phyloP scores from a whole-genome alignment of 202 grass and related monocot genomes.

The Musa balbisiana region DNA sequence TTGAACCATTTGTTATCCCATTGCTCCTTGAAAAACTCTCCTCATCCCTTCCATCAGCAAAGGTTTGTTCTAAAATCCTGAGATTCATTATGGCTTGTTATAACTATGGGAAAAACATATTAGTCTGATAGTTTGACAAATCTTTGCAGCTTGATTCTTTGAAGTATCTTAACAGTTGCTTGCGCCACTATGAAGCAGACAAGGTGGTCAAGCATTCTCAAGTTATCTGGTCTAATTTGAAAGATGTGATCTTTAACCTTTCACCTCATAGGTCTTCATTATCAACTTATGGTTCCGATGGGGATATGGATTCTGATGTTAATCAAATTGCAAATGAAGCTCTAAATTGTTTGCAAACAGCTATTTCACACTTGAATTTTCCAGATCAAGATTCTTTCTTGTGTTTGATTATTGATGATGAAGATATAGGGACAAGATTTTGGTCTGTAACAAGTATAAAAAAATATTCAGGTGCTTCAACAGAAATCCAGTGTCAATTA shows the following conservation, averaged over 20 bases:
- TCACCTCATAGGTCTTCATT: constrained; percentile 31
- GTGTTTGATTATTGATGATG: constrained; percentile 73
- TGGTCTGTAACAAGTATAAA: constrained; percentile 37
- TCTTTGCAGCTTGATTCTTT: constrained; percentile 84
- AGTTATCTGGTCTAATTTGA: constrained; percentile 66
- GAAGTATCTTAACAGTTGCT: constrained; percentile 84
- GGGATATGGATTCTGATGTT: constrained; percentile 43
- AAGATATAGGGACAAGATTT: constrained; percentile 56
- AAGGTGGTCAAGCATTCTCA: constrained; percentile 64
- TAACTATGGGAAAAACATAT: constrained; percentile 6
- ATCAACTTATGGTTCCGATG: constrained; percentile 33
- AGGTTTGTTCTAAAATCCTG: constrained; percentile 43
- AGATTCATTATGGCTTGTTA: constrained; percentile 25
- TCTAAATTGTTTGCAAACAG: constrained; percentile 62
- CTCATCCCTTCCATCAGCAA: constrained; percentile 80
- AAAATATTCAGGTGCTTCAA: constrained; percentile 24
- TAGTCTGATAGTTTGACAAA: constrained; percentile 25
- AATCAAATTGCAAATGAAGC: constrained; percentile 66
- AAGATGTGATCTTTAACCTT: constrained; percentile 69
- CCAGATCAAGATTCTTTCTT: constrained; percentile 58
- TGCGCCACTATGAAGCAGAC: constrained; percentile 68
- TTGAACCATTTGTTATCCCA: constrained; percentile 67
- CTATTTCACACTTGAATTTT: constrained; percentile 42
- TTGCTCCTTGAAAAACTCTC: constrained; percentile 94
- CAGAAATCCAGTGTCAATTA: constrained; percentile 38